These are phyloP conservation scores for Stemphylium vesicarium DNA, from an alignment of 2,329 filamentous ascomycete genomes.

Conservation along the genomic window DNA sequence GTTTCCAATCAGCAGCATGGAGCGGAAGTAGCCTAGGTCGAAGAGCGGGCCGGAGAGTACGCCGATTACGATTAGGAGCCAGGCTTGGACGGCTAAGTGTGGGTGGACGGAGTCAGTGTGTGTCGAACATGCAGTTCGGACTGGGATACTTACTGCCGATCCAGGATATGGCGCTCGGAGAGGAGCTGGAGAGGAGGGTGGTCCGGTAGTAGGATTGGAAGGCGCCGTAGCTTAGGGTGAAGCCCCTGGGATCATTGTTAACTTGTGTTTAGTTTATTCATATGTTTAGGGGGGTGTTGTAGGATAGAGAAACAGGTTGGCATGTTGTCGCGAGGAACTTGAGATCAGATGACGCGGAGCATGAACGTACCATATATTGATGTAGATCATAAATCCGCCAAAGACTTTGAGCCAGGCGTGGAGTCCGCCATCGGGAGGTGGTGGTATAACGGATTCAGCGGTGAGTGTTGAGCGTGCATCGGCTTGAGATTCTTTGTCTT, in stretches of 20 bases:
- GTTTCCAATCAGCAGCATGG: conserved; percentile 56
- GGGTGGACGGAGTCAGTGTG: no score
- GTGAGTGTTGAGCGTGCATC: conserved; percentile 29
- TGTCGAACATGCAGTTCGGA: no score
- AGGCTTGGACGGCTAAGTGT: conserved; percentile 52
- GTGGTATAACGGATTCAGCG: conserved; percentile 35
- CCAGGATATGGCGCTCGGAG: conserved; percentile 52
- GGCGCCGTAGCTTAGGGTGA: conserved; percentile 50
- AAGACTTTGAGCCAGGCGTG: conserved; percentile 50
- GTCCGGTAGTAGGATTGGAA: conserved; percentile 56
- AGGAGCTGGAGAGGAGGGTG: conserved; percentile 46
- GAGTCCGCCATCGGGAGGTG: conserved; percentile 46
- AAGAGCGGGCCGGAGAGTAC: conserved; percentile 56
- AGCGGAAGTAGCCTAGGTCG: conserved; percentile 53
- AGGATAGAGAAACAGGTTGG: background rate
- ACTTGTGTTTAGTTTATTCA: no score
- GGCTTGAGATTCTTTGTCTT: conserved; percentile 25
- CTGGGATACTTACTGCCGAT: no score
- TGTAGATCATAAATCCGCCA: conserved; percentile 49
- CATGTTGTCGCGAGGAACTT: background rate
- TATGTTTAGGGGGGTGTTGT: background rate
- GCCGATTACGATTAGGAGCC: conserved; percentile 61
- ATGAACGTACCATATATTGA: conserved; percentile 46
- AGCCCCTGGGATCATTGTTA: conserved; percentile 41
- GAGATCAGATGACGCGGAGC: background rate